phyloP scores from a whole-genome alignment of 2,329 filamentous ascomycete genomes.

The Ophiocordyceps sinensis region DNA sequence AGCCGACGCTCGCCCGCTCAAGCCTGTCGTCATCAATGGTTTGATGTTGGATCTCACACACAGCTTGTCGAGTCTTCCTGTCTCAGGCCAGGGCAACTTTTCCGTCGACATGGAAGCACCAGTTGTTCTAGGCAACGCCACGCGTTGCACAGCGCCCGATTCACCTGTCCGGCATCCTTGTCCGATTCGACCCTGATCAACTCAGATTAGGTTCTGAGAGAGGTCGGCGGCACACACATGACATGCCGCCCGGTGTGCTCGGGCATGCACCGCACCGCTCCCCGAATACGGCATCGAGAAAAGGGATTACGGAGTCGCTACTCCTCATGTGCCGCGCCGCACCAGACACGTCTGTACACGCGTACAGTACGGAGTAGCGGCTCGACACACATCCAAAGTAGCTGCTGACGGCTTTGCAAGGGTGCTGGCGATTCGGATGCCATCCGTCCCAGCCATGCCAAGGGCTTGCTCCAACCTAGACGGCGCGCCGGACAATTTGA shows the following conservation, averaged over 20 bases:
- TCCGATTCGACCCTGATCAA: background rate
- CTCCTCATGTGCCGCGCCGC: background rate
- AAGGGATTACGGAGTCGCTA: background rate
- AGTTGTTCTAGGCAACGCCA: background rate
- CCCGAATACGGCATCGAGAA: background rate
- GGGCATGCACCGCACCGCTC: background rate
- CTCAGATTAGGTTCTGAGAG: background rate
- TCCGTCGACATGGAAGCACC: background rate
- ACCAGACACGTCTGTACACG: background rate
- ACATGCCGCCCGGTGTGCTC: background rate
- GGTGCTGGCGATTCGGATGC: slow-evolving; percentile 1
- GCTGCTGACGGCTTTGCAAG: background rate
- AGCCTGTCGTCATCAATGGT: too few species aligned
- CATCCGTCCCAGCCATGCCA: slow-evolving; percentile 1
- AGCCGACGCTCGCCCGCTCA: too few species aligned
- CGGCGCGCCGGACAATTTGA: background rate
- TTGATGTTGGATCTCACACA: background rate
- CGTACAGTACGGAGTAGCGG: background rate
- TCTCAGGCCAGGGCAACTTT: background rate
- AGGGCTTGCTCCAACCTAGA: background rate
- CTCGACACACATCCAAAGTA: background rate
- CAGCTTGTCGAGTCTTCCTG: background rate
- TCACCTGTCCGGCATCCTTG: background rate
- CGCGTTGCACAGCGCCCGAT: background rate
- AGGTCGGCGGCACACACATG: background rate